These are phyloP conservation scores for Mycena sp. DNA, from an alignment of 1,284 basidiomycete genomes.

Conservation along the genomic window DNA sequence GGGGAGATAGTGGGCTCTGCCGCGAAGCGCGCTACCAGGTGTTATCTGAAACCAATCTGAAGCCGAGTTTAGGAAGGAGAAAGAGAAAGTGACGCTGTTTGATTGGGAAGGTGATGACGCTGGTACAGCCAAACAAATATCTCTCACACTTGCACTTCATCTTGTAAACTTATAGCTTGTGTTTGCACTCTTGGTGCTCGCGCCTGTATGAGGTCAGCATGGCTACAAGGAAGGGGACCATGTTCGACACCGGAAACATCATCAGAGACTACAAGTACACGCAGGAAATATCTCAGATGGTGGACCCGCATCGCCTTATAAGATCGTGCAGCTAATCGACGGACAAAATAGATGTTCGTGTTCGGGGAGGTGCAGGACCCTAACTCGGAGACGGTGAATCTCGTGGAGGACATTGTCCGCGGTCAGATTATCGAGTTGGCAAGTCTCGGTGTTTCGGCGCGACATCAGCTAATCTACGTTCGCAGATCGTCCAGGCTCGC, in stretches of 20 bases:
- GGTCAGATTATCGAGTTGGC: constrained; percentile 94
- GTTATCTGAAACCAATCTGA: too few relatives aligned
- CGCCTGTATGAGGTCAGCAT: neutral
- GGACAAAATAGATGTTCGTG: constrained; percentile 89
- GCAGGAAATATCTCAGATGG: constrained; percentile 78
- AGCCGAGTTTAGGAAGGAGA: too few relatives aligned
- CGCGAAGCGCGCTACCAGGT: too few relatives aligned
- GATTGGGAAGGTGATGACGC: too few relatives aligned
- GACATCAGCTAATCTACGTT: neutral
- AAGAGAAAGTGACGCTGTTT: too few relatives aligned
- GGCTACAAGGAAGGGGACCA: neutral
- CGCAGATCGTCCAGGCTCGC: constrained; percentile 92
- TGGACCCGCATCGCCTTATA: too few relatives aligned
- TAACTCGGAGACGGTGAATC: constrained; percentile 85
- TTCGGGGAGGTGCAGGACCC: constrained; percentile 96
- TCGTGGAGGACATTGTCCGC: constrained; percentile 96
- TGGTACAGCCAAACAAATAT: too few relatives aligned
- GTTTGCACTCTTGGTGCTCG: too few relatives aligned
- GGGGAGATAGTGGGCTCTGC: too few relatives aligned
- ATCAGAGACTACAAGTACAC: constrained; percentile 60
- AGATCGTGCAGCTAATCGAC: too few relatives aligned
- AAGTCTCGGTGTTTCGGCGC: constrained; percentile 34
- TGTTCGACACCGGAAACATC: neutral
- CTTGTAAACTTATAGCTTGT: too few relatives aligned
- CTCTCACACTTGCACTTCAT: too few relatives aligned